phyloP scores from a whole-genome alignment of 352 stramenopile species.

The Pythium inflatum region DNA sequence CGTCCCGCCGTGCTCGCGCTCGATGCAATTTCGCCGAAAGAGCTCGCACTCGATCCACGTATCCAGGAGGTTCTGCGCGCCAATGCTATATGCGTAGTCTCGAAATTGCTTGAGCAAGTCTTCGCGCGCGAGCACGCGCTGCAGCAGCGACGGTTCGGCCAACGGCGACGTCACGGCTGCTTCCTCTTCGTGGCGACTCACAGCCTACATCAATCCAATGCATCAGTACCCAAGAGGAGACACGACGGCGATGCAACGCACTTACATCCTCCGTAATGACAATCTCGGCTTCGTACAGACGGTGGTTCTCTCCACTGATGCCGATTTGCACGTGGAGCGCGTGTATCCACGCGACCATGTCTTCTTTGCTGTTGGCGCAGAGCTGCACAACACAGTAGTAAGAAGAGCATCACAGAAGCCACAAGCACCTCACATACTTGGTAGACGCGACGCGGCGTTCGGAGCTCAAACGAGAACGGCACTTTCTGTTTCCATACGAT shows the following conservation, averaged over 20 bases:
- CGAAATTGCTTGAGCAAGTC: constrained; percentile 81
- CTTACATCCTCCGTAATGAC: constrained; percentile 85
- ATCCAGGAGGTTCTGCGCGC: constrained; percentile 69
- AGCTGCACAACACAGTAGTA: too few relatives aligned
- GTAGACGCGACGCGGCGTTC: constrained; percentile 72
- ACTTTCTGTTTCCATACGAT: constrained; percentile 45
- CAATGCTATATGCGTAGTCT: constrained; percentile 72
- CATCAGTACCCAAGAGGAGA: too few relatives aligned
- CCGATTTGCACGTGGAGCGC: constrained; percentile 81
- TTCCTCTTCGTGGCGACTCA: constrained; percentile 64
- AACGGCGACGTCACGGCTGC: constrained; percentile 37
- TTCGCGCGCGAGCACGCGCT: constrained; percentile 72
- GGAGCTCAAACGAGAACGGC: constrained; percentile 78
- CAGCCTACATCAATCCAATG: constrained; percentile 48
- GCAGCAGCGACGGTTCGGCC: constrained; percentile 63
- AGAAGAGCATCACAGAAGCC: too few relatives aligned
- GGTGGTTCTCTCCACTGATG: constrained; percentile 78
- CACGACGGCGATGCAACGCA: too few relatives aligned
- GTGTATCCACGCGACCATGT: constrained; percentile 84
- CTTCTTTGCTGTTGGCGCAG: constrained; percentile 75
- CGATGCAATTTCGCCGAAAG: constrained; percentile 72
- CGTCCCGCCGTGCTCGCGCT: constrained; percentile 48
- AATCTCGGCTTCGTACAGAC: constrained; percentile 80
- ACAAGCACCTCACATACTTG: constrained; percentile 47
- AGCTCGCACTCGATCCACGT: constrained; percentile 87